These are phyloP conservation scores for Fusarium liriodendri DNA, from an alignment of 2,329 filamentous ascomycete genomes.

Conservation along the genomic window DNA sequence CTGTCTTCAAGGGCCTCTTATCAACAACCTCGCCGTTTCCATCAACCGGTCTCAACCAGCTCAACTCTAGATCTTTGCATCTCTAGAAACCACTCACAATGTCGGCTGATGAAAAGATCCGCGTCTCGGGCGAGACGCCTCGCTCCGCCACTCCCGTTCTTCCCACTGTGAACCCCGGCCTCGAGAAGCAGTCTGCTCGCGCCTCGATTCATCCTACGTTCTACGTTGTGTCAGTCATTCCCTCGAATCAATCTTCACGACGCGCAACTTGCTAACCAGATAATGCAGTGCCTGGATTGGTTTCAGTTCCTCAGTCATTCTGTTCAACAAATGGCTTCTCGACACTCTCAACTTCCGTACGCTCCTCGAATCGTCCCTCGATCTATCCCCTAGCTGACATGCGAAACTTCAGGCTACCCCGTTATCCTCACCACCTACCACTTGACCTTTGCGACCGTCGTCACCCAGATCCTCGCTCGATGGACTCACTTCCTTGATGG, in stretches of 20 bases:
- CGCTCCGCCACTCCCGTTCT: conserved; percentile 74
- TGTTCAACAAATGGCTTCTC: conserved; percentile 99
- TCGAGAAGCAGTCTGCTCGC: conserved; percentile 78
- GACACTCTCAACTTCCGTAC: conserved; percentile 81
- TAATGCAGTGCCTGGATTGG: conserved; percentile 85
- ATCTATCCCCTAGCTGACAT: conserved; percentile 28
- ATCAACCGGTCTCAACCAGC: conserved; percentile 28
- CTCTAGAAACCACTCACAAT: conserved; percentile 60
- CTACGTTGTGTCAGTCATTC: conserved; percentile 76
- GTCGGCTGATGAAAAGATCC: conserved; percentile 79
- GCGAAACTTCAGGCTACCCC: conserved; percentile 65
- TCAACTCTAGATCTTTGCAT: conserved; percentile 34
- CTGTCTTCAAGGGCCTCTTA: conserved; percentile 44
- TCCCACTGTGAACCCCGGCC: conserved; percentile 82
- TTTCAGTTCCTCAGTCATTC: conserved; percentile 91
- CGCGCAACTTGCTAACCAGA: conserved; percentile 22
- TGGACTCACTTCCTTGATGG: conserved; percentile 92
- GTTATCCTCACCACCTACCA: conserved; percentile 97
- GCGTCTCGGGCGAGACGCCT: conserved; percentile 81
- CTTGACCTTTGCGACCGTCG: conserved; percentile 89
- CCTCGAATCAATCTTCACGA: conserved; percentile 2
- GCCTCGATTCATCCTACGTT: conserved; percentile 80
- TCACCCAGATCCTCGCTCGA: conserved; percentile 93
- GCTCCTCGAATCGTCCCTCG: conserved; percentile 28
- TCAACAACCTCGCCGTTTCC: conserved; percentile 35